Evolutionary conservation across 768 basidiomycete species (phyloP).

Genomic region (Kwoniella europaea): DNA sequence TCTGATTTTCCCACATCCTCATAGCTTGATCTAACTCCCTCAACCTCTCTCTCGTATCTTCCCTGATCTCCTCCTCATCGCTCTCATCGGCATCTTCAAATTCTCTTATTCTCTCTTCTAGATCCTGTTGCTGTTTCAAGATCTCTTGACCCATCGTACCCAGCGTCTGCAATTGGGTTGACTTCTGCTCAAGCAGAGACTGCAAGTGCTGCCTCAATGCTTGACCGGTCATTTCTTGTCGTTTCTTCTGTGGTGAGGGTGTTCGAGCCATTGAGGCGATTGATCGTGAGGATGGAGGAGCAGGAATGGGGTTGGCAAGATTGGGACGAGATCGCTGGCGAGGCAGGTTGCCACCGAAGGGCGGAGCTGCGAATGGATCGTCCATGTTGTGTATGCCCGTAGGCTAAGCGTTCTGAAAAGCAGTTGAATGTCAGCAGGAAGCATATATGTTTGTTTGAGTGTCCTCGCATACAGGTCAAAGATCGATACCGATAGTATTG

Average conservation of each 20-base stretch:
- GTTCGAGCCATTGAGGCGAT: conserved; percentile 25
- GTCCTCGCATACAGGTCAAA: too few relatives aligned
- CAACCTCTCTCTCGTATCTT: conserved; percentile 44
- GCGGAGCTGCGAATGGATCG: conserved; percentile 31
- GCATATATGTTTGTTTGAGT: too few relatives aligned
- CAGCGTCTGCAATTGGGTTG: conserved; percentile 87
- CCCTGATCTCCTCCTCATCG: conserved; percentile 58
- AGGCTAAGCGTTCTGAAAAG: not conserved
- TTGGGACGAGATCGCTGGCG: conserved; percentile 41
- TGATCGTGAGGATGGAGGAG: conserved; percentile 31
- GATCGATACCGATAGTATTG: too few relatives aligned
- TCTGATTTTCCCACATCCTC: conserved; percentile 53
- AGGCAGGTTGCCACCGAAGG: conserved; percentile 19
- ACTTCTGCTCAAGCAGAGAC: conserved; percentile 80
- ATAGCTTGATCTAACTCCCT: conserved; percentile 52
- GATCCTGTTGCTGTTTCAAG: conserved; percentile 88
- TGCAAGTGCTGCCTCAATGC: conserved; percentile 59
- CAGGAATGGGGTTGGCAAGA: conserved; percentile 31
- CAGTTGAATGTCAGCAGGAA: not conserved
- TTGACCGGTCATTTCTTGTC: conserved; percentile 29
- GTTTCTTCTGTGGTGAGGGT: conserved; percentile 26
- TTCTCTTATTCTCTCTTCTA: conserved; percentile 79
- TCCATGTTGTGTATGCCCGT: conserved; percentile 28
- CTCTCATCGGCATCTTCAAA: conserved; percentile 71
- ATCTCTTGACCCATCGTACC: conserved; percentile 92